These are phyloP conservation scores for Tylopilus vinaceipallidus DNA, from an alignment of 768 basidiomycete species.

Conservation along the genomic window DNA sequence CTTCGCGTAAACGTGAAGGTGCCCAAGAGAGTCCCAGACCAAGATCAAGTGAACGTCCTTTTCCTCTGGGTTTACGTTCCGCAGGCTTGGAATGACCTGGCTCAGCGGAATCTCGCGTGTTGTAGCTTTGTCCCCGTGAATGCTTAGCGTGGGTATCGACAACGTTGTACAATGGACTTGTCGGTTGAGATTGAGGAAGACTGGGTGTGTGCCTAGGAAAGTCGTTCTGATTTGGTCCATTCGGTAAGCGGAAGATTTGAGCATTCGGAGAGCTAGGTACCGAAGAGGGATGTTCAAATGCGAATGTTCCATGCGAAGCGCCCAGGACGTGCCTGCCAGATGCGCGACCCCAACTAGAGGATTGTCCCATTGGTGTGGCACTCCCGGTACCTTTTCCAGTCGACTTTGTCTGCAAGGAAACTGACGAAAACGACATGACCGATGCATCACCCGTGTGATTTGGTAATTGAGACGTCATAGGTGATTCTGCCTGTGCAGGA, in stretches of 20 bases:
- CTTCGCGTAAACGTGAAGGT: conserved; percentile 62
- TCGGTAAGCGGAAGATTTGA: conserved; percentile 17
- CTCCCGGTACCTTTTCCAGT: conserved; percentile 24
- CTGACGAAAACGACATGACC: conserved; percentile 31
- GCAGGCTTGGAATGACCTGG: conserved; percentile 8
- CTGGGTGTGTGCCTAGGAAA: conserved; percentile 6
- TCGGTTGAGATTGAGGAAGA: conserved; percentile 7
- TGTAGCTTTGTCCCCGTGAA: conserved; percentile 24
- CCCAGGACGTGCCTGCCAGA: conserved; percentile 40
- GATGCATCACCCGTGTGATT: conserved; percentile 37
- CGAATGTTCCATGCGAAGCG: conserved; percentile 57
- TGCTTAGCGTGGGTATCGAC: conserved; percentile 31
- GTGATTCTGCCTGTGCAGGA: conserved; percentile 18
- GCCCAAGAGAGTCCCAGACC: conserved; percentile 73
- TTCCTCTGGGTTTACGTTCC: conserved; percentile 37
- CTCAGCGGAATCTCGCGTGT: conserved; percentile 24
- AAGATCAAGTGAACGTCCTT: conserved; percentile 71
- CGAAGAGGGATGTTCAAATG: conserved; percentile 67
- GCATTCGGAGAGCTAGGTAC: conserved; percentile 39
- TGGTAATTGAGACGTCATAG: conserved; percentile 28
- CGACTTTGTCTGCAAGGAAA: conserved; percentile 42
- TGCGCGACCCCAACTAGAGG: conserved; percentile 59
- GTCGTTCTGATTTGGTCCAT: conserved; percentile 7
- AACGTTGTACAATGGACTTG: conserved; percentile 30
- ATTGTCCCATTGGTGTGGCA: conserved; percentile 36